phyloP scores from a whole-genome alignment of 2,329 filamentous ascomycete genomes.

The Anisogramma anomala region DNA sequence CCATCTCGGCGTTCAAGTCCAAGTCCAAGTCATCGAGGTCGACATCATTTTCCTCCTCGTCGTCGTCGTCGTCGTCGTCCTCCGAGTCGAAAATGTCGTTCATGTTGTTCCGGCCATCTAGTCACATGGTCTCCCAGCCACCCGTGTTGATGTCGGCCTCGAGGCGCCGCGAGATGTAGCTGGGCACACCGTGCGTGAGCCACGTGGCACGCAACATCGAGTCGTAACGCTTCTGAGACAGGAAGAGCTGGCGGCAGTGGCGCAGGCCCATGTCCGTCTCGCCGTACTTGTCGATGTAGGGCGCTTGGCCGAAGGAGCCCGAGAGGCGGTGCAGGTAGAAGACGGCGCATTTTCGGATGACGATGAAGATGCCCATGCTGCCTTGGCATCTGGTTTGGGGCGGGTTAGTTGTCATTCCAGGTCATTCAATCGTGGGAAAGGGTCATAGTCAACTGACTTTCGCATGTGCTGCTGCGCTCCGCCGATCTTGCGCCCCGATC shows the following conservation, averaged over 20 bases:
- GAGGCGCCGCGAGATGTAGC: constrained; percentile 76
- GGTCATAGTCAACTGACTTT: constrained; percentile 47
- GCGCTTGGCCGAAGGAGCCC: constrained; percentile 76
- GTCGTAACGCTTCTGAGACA: constrained; percentile 93
- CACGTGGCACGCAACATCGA: constrained; percentile 74
- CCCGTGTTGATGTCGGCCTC: constrained; percentile 96
- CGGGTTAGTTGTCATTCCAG: constrained; percentile 10
- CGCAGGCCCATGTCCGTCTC: constrained; percentile 87
- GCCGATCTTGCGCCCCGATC: constrained; percentile 46
- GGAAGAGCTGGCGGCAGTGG: constrained; percentile 76
- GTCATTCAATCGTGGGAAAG: too few relatives aligned
- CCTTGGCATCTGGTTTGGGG: constrained; percentile 58
- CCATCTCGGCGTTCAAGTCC: background rate
- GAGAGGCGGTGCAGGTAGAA: constrained; percentile 73
- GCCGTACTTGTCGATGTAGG: constrained; percentile 91
- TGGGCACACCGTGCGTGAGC: constrained; percentile 77
- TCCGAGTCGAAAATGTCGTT: background rate
- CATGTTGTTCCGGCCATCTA: constrained; percentile 9
- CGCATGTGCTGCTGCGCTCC: constrained; percentile 85
- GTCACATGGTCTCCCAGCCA: constrained; percentile 78
- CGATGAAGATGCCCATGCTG: constrained; percentile 88
- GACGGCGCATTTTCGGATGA: constrained; percentile 89
- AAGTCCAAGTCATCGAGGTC: background rate
- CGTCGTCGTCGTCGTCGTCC: background rate
- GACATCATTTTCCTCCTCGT: background rate